Evolutionary conservation across 495 filamentous ascomycete species (phyloP), one percentile per base, ranked within the genome.

Genomic region (Penicillium egyptiacum): DNA sequence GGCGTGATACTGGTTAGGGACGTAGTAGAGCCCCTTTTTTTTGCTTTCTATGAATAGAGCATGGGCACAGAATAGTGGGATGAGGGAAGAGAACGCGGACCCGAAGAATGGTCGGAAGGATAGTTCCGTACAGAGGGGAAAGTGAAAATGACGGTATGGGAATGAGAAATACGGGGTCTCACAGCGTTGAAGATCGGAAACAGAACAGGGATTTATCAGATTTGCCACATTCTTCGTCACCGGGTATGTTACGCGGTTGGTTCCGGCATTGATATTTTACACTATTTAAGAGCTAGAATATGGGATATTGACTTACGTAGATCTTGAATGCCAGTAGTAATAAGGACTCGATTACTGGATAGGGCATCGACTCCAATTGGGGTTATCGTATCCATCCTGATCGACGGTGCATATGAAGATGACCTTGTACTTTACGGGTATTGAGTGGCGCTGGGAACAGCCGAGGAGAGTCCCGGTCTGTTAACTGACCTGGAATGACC

Each of bases 31-130:
- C 20, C 41, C 43, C 43, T 26, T 53, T 42, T 41, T 12, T 45
- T n/a, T 19, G 9, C 53, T 39, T 54, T 39, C 33, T 28, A 55
- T 16, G 43, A 55, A 31, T 42, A 39, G 12, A 37, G 17, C 47
- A 48, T 48, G 26, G 7, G 17, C 31, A 50, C 51, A 35, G 51
- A 25, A 50, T n/a, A 41, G 65, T 67, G 70, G 67, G 56, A 70
- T 67, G 66, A 70, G 68, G 57, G 54, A 55, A 55, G 59, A 64
- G 50, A 43, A 10, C 46, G 48, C 58, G 39, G 51, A 62, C 48
- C 63, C 68, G 68, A 65, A 62, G 59, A 62, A 67, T 63, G 56
- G 48, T 56, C 64, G 59, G 66, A 61, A 67, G 26, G 45, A 28
- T 55, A 63, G 62, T 69, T 71, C 66, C 60, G 66, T 50, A 55